A percentile compares a stretch with the other conserved stretches of the same genome.
These are phyloP conservation scores for Candida albicans DNA, from an alignment of 1,139 yeast species.

Conservation along the genomic window DNA sequence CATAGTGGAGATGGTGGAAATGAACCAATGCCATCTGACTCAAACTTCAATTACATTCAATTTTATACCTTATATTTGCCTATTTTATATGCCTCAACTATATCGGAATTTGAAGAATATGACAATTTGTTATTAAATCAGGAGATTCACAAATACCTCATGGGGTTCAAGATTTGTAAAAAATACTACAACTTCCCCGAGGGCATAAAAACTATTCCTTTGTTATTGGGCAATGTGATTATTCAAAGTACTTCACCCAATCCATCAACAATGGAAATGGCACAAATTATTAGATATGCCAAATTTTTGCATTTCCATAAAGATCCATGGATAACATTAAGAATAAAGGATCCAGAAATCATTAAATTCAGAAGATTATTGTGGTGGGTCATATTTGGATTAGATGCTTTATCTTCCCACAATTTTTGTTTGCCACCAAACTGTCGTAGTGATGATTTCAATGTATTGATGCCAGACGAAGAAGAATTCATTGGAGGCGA, in stretches of 20 bases:
- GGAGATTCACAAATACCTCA: conserved; percentile 49
- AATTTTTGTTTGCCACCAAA: conserved; percentile 60
- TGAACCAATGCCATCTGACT: conserved; percentile 3
- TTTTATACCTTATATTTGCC: conserved; percentile 52
- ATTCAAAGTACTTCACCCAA: conserved; percentile 58
- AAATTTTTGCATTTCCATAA: conserved; percentile 56
- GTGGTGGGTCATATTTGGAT: conserved; percentile 67
- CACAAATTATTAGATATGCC: conserved; percentile 52
- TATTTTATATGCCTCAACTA: conserved; percentile 52
- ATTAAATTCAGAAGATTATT: conserved; percentile 54
- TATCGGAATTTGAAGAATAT: conserved; percentile 56
- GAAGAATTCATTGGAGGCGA: conserved; percentile 33
- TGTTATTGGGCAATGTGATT: conserved; percentile 51
- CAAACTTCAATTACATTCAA: conserved; percentile 39
- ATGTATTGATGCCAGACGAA: conserved; percentile 55
- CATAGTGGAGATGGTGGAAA: background rate
- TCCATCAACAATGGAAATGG: conserved; percentile 54
- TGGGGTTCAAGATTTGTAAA: conserved; percentile 48
- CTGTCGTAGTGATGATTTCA: conserved; percentile 54
- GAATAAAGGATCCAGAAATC: conserved; percentile 46
- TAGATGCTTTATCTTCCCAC: conserved; percentile 59
- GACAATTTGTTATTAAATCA: conserved; percentile 48
- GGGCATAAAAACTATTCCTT: conserved; percentile 47
- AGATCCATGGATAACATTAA: conserved; percentile 55
- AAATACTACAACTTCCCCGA: conserved; percentile 55